Conservation (phyloP, 179 eudicot genomes). For the Sideroxylon spinosum region DNA sequence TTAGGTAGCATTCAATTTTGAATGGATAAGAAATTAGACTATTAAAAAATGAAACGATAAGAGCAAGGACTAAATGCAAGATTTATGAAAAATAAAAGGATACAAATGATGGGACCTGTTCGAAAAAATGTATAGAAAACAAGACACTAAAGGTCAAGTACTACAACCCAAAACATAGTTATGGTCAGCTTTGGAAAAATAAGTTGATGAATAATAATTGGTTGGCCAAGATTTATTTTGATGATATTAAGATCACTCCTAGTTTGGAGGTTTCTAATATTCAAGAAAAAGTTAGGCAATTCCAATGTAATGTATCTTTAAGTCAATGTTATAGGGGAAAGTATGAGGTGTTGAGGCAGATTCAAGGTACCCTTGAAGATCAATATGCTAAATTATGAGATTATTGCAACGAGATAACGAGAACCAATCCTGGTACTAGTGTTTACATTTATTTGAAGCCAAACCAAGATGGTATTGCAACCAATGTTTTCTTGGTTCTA, state of each 20-base stretch:
- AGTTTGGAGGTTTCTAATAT: not conserved
- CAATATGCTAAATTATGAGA: conserved; percentile 3
- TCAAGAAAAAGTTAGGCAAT: not conserved
- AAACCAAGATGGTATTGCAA: not conserved
- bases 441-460: not conserved
- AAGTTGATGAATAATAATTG: not conserved
- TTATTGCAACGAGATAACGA: not conserved
- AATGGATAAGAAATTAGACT: too few relatives aligned
- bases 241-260: not conserved
- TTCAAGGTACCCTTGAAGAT: not conserved
- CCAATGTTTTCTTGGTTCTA: not conserved
- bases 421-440: not conserved
- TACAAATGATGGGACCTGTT: too few relatives aligned
- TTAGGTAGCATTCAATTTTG: too few relatives aligned
- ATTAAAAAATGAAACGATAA: too few relatives aligned
- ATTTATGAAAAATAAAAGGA: too few relatives aligned
- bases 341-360: not conserved
- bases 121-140: too few relatives aligned
- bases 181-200: not conserved
- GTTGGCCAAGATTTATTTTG: not conserved
- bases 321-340: not conserved
- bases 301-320: not conserved
- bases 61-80: too few relatives aligned
- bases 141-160: not conserved
- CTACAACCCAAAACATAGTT: not conserved